Evolutionary conservation across 306 rosid genomes (phyloP), one percentile per base, ranked within the genome.

Genomic region (Cucumis cinereus): DNA sequence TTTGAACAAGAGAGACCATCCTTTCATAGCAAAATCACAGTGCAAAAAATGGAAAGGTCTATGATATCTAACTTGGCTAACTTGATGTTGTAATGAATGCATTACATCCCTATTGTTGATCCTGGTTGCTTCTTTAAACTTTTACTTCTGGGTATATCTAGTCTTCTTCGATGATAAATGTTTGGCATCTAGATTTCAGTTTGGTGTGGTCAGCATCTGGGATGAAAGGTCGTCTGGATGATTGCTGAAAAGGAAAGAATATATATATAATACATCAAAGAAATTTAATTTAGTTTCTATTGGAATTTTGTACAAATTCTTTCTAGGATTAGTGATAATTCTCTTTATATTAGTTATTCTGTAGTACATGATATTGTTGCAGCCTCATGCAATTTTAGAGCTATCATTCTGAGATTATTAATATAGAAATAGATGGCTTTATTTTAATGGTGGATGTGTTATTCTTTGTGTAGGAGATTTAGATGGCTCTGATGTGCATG

Each of bases 401-500:
- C 47, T 24, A 30, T 49, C 23, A 20, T 24, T 24, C 10, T 28
- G 58, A 24, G 24, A 71, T 49, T 20, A 15, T 23, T 23, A 24
- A 16, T 50, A 52, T 49, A 26, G 35, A 30, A 30, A 30, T 30
- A 71, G 26, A 28, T 71, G 75, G 17, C 41, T 28, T 24, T 57
- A 38, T 54, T 40, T 78, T 75, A 54, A 61, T 33, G 23, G 15
- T 69, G 50, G 45, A 23, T 28, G 3, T 30, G 55, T 7, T 82
- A 26, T 73, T 77, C 43, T 58, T 45, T 28, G 45, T 75, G 4
- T 82, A 95, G 99, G 96, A 88, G 98, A 89, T 64, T 89, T 95
- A 92, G 98, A 96, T 92, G 96, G 92, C 90, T 92, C 98, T 79
- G 83, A 77, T 84, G 87, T 54, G 82, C 88, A 88, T 24, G 97